These are phyloP conservation scores for Colletotrichum kahawae DNA, from an alignment of 2,329 filamentous ascomycete genomes.

Conservation along the genomic window DNA sequence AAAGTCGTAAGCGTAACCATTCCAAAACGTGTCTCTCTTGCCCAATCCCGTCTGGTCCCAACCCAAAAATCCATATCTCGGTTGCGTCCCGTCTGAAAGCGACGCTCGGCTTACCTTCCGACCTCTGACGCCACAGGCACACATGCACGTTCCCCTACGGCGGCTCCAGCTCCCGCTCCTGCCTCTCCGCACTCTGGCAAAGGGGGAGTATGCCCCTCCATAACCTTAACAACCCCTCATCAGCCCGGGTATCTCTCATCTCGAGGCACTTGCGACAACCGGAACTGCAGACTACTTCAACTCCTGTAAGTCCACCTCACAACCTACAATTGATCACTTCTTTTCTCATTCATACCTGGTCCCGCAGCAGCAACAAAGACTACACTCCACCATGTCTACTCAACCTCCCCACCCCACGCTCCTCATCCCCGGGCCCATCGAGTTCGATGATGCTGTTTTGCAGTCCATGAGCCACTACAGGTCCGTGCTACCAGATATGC, in stretches of 20 bases:
- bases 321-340: not conserved
- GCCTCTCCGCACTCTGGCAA: constrained; percentile 22
- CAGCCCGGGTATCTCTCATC: constrained; percentile 25
- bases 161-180: constrained; percentile 24
- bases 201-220: constrained; percentile 25
- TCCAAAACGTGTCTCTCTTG: not conserved
- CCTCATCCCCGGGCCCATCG: constrained; percentile 96
- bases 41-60: not conserved
- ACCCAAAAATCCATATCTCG: not conserved
- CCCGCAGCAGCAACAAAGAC: constrained; percentile 9
- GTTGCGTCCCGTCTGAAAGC: constrained; percentile 1
- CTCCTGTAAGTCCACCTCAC: not conserved
- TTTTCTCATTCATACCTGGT: not conserved
- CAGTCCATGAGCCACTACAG: constrained; percentile 95
- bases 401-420: constrained; percentile 72
- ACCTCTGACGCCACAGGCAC: constrained; percentile 18
- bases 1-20: constrained; percentile 14
- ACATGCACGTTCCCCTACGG: constrained; percentile 22
- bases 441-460: constrained; percentile 97
- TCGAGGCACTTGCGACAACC: constrained; percentile 20
- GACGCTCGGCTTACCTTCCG: constrained; percentile 21
- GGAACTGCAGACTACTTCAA: constrained; percentile 16
- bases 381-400: constrained; percentile 58
- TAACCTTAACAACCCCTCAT: constrained; percentile 25
- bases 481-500: constrained; percentile 47